These are phyloP conservation scores for Salix brachista DNA, from an alignment of 345 rosid species.

Conservation along the genomic window DNA sequence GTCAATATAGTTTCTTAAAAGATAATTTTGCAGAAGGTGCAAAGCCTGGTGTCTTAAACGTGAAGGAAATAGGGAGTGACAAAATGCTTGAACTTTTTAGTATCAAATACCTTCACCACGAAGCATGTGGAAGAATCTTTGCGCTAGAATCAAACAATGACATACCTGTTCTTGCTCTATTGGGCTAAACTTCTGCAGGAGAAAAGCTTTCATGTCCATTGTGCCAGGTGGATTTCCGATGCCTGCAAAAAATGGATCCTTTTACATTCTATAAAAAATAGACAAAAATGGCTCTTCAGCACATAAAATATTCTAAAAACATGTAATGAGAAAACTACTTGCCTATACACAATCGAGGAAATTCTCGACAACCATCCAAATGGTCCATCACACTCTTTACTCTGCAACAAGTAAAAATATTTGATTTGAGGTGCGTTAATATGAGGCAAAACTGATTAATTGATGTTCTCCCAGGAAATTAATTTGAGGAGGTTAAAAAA, in stretches of 20 bases:
- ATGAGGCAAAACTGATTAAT: neutral
- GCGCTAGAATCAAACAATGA: neutral
- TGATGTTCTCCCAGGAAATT: neutral
- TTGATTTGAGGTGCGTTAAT: neutral
- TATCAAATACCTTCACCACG: neutral
- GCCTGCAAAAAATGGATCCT: constrained; percentile 37
- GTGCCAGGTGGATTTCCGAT: constrained; percentile 86
- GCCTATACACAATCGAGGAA: constrained; percentile 84
- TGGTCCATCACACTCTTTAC: constrained; percentile 72
- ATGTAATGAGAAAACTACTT: neutral
- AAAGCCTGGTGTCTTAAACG: neutral
- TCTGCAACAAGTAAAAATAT: constrained; percentile 34
- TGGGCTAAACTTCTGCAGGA: constrained; percentile 73
- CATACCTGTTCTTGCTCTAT: constrained; percentile 62
- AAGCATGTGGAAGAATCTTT: neutral
- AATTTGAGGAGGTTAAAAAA: neutral
- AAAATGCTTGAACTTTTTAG: neutral
- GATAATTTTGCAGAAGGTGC: neutral
- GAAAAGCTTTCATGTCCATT: constrained; percentile 93
- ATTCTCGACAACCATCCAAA: constrained; percentile 64
- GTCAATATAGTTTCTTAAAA: neutral
- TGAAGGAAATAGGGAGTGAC: neutral
- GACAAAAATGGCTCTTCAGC: neutral
- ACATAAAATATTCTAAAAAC: neutral
- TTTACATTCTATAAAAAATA: neutral